These are phyloP conservation scores for Prunella vulgaris DNA, from an alignment of 257 asterid genomes.

Conservation along the genomic window DNA sequence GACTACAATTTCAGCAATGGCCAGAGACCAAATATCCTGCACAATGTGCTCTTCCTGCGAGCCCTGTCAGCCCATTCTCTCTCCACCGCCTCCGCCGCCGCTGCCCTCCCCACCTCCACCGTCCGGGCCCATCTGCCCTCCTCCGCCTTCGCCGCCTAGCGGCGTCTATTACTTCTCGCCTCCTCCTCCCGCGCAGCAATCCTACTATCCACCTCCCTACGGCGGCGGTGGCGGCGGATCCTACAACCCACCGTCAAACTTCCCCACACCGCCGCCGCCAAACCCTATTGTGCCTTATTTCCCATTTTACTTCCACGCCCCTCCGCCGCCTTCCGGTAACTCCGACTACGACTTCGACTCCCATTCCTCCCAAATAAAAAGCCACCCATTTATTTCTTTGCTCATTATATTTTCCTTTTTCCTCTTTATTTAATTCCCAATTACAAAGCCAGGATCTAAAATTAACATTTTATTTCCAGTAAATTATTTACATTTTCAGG, in stretches of 20 bases:
- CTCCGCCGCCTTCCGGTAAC: slow-evolving; percentile 34
- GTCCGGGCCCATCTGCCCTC: slow-evolving; percentile 26
- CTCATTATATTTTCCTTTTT: slow-evolving; percentile 13
- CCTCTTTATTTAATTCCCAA: slow-evolving; percentile 17
- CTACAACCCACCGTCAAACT: slow-evolving; percentile 31
- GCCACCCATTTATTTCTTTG: slow-evolving; percentile 2
- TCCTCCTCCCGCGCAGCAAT: slow-evolving; percentile 42
- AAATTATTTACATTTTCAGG: slow-evolving; percentile 26
- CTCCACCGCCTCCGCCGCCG: slow-evolving; percentile 56
- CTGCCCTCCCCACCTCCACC: slow-evolving; percentile 35
- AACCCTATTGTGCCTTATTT: slow-evolving; percentile 47
- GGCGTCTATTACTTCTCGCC: slow-evolving; percentile 41
- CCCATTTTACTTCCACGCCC: slow-evolving; percentile 43
- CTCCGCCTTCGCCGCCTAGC: slow-evolving; percentile 33
- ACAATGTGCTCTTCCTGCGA: slow-evolving; percentile 65
- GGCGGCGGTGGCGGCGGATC: slow-evolving; percentile 14
- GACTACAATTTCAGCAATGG: slow-evolving; percentile 41
- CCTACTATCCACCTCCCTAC: slow-evolving; percentile 36
- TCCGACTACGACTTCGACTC: background rate
- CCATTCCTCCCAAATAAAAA: slow-evolving; percentile 25
- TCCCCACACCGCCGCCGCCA: slow-evolving; percentile 50
- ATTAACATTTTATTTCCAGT: background rate
- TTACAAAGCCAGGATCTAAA: background rate
- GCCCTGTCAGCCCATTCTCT: slow-evolving; percentile 59
- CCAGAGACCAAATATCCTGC: slow-evolving; percentile 56